Conservation (phyloP, 495 filamentous ascomycete species). For the Penicillium tannophilum region DNA sequence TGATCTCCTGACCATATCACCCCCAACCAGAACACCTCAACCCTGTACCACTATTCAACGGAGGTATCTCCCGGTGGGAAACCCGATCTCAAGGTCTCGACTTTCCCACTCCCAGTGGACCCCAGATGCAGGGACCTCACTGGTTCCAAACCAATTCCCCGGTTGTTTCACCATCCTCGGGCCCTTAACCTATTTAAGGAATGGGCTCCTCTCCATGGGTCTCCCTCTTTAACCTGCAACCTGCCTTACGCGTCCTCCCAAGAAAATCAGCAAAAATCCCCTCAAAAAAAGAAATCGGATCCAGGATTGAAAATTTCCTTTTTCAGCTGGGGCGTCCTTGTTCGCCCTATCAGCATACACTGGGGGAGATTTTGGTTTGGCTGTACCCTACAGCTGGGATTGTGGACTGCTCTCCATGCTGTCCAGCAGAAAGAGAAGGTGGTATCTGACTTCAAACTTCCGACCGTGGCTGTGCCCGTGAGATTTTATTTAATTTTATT, state of each 20-base stretch:
- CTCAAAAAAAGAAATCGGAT: neutral
- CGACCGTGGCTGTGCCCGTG: conserved; percentile 10
- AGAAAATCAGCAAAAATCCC: neutral
- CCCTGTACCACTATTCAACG: neutral
- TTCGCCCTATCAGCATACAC: neutral
- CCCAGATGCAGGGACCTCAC: conserved; percentile 25
- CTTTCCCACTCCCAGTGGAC: conserved; percentile 14
- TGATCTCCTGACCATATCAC: too few species aligned
- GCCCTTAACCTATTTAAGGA: conserved; percentile 36
- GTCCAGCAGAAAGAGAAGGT: conserved; percentile 22
- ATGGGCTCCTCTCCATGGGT: conserved; percentile 16
- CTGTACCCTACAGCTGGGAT: neutral
- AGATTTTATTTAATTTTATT: neutral
- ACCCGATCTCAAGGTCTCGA: conserved; percentile 6
- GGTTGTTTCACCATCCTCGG: conserved; percentile 43
- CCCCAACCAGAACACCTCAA: too few species aligned
- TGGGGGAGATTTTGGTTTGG: too few species aligned
- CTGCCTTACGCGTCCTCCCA: conserved; percentile 39
- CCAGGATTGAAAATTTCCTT: neutral
- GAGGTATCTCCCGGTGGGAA: conserved; percentile 5
- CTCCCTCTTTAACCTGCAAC: conserved; percentile 30
- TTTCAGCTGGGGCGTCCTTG: neutral
- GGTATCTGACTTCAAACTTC: conserved; percentile 19
- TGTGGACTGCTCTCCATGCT: neutral
- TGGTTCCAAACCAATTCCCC: conserved; percentile 17